These are phyloP conservation scores for Amorphotheca resinae DNA, from an alignment of 495 filamentous ascomycete genomes.

Conservation along the genomic window DNA sequence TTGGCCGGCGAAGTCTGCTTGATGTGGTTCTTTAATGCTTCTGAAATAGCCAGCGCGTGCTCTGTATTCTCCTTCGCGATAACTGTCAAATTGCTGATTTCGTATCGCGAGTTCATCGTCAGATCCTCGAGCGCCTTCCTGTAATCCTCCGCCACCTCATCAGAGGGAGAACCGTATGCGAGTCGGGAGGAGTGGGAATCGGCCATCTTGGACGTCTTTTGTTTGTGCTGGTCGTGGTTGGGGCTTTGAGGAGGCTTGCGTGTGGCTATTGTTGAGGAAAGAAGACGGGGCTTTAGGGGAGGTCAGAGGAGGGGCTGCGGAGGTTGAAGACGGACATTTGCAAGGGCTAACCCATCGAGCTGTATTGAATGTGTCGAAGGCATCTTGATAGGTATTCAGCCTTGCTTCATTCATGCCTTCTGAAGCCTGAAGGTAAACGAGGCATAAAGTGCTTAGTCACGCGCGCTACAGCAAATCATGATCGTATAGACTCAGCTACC, in stretches of 20 bases:
- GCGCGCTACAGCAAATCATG: too few species aligned
- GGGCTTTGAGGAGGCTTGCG: too few species aligned
- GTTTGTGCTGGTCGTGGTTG: too few species aligned
- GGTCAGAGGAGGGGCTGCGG: background rate
- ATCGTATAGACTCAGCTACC: too few species aligned
- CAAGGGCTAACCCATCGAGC: background rate
- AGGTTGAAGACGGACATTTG: background rate
- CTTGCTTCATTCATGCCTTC: too few species aligned
- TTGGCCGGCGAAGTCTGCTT: slow-evolving; percentile 69
- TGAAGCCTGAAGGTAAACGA: too few species aligned
- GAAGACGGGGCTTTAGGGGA: background rate
- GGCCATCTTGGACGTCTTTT: background rate
- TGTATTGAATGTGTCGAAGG: too few species aligned
- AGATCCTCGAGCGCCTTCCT: slow-evolving; percentile 85
- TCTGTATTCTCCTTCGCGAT: slow-evolving; percentile 95
- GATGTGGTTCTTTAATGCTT: slow-evolving; percentile 83
- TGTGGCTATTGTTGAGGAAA: too few species aligned
- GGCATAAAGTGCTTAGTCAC: too few species aligned
- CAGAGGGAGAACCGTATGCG: slow-evolving; percentile 49
- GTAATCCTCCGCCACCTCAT: slow-evolving; percentile 92
- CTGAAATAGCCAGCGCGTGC: slow-evolving; percentile 82
- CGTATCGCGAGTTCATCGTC: slow-evolving; percentile 72
- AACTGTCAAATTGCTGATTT: slow-evolving; percentile 90
- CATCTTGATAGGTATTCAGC: too few species aligned
- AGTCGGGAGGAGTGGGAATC: slow-evolving; percentile 4